Evolutionary conservation across 208 protist species (phyloP), one percentile per base, ranked within the genome.

Genomic region (Borovskyia barvae): DNA sequence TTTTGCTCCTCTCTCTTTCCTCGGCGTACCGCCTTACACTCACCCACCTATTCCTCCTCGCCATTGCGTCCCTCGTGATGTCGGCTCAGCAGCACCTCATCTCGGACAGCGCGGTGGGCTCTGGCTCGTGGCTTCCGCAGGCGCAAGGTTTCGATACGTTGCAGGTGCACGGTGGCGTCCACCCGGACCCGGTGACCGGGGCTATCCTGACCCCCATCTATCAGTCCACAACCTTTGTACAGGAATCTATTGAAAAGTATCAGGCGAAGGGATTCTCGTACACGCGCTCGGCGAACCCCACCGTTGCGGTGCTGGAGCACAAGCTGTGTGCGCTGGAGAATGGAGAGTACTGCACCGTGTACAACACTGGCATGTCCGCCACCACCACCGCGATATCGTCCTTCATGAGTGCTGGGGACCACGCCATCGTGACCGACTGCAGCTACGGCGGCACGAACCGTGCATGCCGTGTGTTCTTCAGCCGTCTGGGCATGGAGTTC

Each of bases 391-490:
- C 85, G 39, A 92, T 98, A 35, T 89, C 95, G 2, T 79, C 94
- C 41, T 72, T 94, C 40, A 89, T 98, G 73, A 95, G 49, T 58
- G 75, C 70, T 17, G 90, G 89, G 41, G 93, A 97, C 75, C 91
- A 97, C 73, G 82, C 85, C 12, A 87, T 97, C 69, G 75, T 96
- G 36, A 91, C 92, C 7, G 80, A 98, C 72, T 97, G 97, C 85
- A 90, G 94, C 68, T 98, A 98, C 77, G 97, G 97, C 53, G 97
- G 97, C 59, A 98, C 95, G 42, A 93, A 97, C 71, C 85, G 90
- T 58, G 84, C 84, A 28, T 90, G 80, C 72, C 83, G 86, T 37
- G 69, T 93, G 9, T 90, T 93, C 61, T 95, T 95, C 80, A 81
- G 78, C 37, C 76, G 86, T 22, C 59, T 93, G 54, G 91, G 91